Base-by-base conservation (phyloP, 2,329 filamentous ascomycete genomes). In the Rhinocladiella mackenziei region DNA sequence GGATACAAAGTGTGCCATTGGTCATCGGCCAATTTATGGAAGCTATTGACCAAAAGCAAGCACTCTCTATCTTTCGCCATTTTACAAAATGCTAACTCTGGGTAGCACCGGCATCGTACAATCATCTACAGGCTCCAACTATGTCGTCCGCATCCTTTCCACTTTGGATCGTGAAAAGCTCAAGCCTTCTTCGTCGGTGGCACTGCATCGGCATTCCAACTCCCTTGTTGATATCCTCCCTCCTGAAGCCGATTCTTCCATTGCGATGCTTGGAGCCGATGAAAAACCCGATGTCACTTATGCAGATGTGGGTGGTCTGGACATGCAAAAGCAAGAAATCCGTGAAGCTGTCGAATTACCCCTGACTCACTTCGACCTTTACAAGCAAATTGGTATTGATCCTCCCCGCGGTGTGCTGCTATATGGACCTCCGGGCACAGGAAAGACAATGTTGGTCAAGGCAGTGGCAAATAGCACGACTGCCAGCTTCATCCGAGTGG, bases 1-100 rank as follows among this genome's bases (percentile, higher is more conserved):
- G 92, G 56, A 98, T 98, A 66, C 92, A 98, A 73, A 96, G 89
- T 67, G 92, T 98, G 42, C 92, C 92, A 19, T 73, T 98, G 51
- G 92, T 98, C 53, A 98, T 98, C 65, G 92, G 92, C 50, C 92
- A 98, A 70, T 98, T 98, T 65, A 98, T 98, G 92, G 92, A 98
- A 71, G 92, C 92, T 43, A 98, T 98, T 64, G 92, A 98, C 67
- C 92, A 98, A 71, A 98, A 96, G 88, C 94, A 77, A 66, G 78
- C 48, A 35, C 13, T 20, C 5, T 33, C n/a, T 3, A 8, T 5
- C n/a, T 39, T 19, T 9, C 36, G 15, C 28, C 15, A 13, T 22
- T 10, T 34, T 26, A 18, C 36, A 34, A 31, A 11, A 39, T 33
- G 11, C 17, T 42, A 3, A 42, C 58, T 59, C 45, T 58, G 45